A percentile compares a stretch with the other conserved stretches of the same genome.
phyloP scores from a whole-genome alignment of 768 basidiomycete species.

The Tricholoma bakamatsutake region DNA sequence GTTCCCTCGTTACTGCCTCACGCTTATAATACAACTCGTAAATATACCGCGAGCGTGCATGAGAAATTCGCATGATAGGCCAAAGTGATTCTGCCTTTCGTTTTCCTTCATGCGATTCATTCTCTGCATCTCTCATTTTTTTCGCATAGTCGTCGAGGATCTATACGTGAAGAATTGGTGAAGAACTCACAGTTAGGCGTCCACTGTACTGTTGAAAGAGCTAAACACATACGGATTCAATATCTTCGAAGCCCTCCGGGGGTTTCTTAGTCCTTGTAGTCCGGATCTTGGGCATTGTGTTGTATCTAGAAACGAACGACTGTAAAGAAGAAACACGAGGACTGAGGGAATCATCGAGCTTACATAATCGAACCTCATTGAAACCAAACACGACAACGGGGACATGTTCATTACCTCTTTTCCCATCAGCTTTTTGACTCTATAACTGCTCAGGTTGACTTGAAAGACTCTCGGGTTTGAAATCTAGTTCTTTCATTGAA shows the following conservation, averaged over 20 bases:
- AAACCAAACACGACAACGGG: constrained; percentile 8
- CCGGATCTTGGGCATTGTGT: constrained; percentile 86
- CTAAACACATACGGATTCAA: constrained; percentile 56
- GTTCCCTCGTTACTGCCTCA: constrained; percentile 85
- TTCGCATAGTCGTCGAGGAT: constrained; percentile 97
- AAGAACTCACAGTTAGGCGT: not conserved
- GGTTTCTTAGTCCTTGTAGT: constrained; percentile 91
- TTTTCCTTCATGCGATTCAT: constrained; percentile 97
- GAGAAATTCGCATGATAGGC: constrained; percentile 98
- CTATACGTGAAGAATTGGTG: constrained; percentile 29
- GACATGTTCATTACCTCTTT: constrained; percentile 11
- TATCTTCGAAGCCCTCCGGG: constrained; percentile 94
- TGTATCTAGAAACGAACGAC: not conserved
- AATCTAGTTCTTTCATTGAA: not conserved
- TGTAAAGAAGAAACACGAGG: constrained; percentile 1
- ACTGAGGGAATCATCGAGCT: not conserved
- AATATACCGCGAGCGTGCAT: constrained; percentile 93
- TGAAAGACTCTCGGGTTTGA: not conserved
- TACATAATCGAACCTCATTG: constrained; percentile 13
- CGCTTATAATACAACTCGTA: constrained; percentile 99
- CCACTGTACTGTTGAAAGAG: not conserved
- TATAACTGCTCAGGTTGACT: constrained; percentile 5
- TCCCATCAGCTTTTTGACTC: constrained; percentile 1
- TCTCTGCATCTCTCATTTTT: constrained; percentile 99
- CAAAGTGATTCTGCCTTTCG: constrained; percentile 89